Percentiles rank a stretch among this genome's conserved stretches.
phyloP scores from a whole-genome alignment of 1,139 yeast species.

The Candida albicans region DNA sequence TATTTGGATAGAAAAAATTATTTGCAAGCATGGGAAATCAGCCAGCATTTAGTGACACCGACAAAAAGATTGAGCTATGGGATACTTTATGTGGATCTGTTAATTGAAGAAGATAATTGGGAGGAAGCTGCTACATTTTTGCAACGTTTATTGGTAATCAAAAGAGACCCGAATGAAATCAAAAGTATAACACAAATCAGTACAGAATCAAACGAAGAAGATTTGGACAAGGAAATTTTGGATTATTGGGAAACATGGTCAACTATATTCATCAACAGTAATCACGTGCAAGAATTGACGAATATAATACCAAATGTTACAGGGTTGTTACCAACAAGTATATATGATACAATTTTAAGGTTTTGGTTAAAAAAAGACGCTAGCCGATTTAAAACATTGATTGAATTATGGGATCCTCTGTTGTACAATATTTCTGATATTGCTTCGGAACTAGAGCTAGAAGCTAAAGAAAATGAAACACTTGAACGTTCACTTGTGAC shows the following conservation, averaged over 20 bases:
- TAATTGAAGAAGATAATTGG: constrained; percentile 57
- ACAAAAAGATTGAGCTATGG: constrained; percentile 62
- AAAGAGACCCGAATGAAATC: constrained; percentile 21
- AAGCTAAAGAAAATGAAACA: constrained; percentile 22
- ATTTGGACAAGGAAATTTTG: constrained; percentile 30
- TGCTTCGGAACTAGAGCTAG: constrained; percentile 49
- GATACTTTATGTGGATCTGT: constrained; percentile 56
- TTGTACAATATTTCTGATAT: constrained; percentile 52
- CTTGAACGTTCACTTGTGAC: constrained; percentile 55
- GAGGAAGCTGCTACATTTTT: constrained; percentile 54
- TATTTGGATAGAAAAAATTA: constrained; percentile 53
- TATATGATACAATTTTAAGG: constrained; percentile 55
- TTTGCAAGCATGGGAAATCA: constrained; percentile 75
- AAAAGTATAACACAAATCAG: constrained; percentile 28
- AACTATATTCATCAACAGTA: constrained; percentile 50
- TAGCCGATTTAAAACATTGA: constrained; percentile 37
- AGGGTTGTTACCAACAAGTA: constrained; percentile 33
- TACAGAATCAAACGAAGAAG: constrained; percentile 25
- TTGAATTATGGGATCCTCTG: constrained; percentile 59
- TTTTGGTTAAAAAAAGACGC: constrained; percentile 44
- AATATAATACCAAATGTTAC: constrained; percentile 51
- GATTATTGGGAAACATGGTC: constrained; percentile 73
- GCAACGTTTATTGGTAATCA: constrained; percentile 27
- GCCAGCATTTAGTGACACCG: constrained; percentile 54
- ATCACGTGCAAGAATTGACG: constrained; percentile 49